Evolutionary conservation across 305 asterid species (phyloP), one percentile per base, ranked within the genome.

Genomic region (Ajuga reptans): DNA sequence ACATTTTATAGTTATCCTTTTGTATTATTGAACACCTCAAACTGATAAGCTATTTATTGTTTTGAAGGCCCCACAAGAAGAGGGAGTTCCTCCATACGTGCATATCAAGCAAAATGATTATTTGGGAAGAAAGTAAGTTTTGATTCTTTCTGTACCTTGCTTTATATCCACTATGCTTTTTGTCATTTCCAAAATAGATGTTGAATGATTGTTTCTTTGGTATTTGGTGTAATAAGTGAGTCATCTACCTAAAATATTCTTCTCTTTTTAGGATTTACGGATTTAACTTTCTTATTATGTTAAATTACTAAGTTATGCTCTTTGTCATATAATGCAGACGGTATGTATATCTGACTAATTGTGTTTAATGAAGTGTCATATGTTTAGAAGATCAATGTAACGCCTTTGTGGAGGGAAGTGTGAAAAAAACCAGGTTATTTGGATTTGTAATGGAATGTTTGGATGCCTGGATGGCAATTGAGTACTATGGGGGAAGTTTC

Each of bases 21-120:
- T 43, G 29, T 54, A 47, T 52, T 61, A 53, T 77, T 60, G 33
- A 64, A 70, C 59, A 52, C 33, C 47, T 70, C 41, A 64, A n/a
- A 66, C 49, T 80, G 73, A 73, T 68, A 21, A 9, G 53, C 61
- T 62, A 16, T 74, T 60, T 76, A 54, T 75, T 66, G 60, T 78
- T 75, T 79, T 83, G 81, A 76, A 91, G 97, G 86, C 68, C 45
- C 67, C 69, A 73, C 78, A 78, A 55, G 87, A 79, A 10, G 90
- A 82, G 64, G 93, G 87, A 77, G 82, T 81, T 68, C 83, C 84
- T 10, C 82, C 87, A 12, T 91, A 73, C 81, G 81, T 64, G 43
- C 84, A 69, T 68, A 87, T 91, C 68, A 73, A 27, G 71, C 91
- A 89, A 71, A 91, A 91, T 80, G 92, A 86, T 1, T 81, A 84